phyloP scores from a whole-genome alignment of 2,329 filamentous ascomycete genomes.

The Aureobasidium sp. region DNA sequence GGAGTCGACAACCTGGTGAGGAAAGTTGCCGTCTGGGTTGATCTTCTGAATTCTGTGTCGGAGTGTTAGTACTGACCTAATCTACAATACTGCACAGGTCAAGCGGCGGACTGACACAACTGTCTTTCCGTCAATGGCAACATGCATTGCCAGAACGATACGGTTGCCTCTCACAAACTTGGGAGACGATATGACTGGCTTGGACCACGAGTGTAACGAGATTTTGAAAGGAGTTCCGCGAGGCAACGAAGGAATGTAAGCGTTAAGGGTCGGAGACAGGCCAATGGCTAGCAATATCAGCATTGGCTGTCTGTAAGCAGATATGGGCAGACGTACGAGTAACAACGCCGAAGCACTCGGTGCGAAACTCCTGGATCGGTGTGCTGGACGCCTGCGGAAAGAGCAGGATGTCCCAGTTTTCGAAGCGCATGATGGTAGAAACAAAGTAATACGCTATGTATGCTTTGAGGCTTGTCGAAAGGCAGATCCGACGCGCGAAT shows the following conservation, averaged over 20 bases:
- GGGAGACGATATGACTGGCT: constrained; percentile 52
- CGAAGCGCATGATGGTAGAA: constrained; percentile 62
- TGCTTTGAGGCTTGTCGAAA: neutral
- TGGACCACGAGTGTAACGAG: constrained; percentile 68
- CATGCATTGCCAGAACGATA: constrained; percentile 44
- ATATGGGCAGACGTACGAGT: constrained; percentile 27
- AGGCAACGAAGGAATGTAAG: constrained; percentile 61
- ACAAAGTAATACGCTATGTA: constrained; percentile 11
- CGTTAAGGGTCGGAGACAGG: constrained; percentile 56
- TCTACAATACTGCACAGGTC: neutral
- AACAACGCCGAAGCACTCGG: constrained; percentile 61
- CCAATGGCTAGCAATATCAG: neutral
- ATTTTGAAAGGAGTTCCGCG: constrained; percentile 57
- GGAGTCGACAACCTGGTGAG: neutral
- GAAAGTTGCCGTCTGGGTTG: neutral
- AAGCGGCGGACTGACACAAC: constrained; percentile 46
- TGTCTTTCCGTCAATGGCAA: constrained; percentile 62
- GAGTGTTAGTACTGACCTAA: neutral
- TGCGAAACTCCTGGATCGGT: constrained; percentile 76
- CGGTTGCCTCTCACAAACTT: constrained; percentile 46
- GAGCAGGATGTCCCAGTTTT: constrained; percentile 79
- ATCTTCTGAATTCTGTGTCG: neutral
- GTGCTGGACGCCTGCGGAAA: constrained; percentile 58
- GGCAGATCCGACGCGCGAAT: neutral
- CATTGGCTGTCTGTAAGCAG: too few relatives aligned